Percentiles rank a stretch among this genome's conserved stretches.
phyloP scores from a whole-genome alignment of 495 filamentous ascomycete species.

The Tuber microsphaerosporum region DNA sequence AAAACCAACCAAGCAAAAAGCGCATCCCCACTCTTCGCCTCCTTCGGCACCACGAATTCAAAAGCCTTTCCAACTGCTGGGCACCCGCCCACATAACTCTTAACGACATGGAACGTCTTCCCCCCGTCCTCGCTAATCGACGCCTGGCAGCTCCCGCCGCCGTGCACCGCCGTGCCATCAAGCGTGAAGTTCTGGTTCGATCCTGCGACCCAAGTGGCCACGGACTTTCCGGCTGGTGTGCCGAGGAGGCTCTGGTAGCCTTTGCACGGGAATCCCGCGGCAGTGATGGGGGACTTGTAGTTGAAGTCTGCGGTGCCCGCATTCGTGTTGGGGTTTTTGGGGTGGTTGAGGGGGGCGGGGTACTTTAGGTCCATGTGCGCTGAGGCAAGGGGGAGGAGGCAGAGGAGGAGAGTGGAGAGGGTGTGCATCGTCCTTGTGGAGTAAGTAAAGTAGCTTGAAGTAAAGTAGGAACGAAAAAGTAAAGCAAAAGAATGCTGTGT shows the following conservation, averaged over 20 bases:
- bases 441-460: background rate
- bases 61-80: conserved; percentile 48
- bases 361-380: conserved; percentile 57
- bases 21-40: conserved; percentile 36
- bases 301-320: conserved; percentile 51
- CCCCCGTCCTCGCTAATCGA: conserved; percentile 59
- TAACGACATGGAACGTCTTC: conserved; percentile 57
- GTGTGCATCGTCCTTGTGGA: conserved; percentile 29
- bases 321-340: conserved; percentile 49
- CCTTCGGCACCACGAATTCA: conserved; percentile 58
- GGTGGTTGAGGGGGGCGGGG: conserved; percentile 53
- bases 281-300: conserved; percentile 50
- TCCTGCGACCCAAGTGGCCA: conserved; percentile 53
- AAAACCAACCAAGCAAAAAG: conserved; percentile 33
- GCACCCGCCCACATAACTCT: conserved; percentile 59
- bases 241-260: conserved; percentile 54
- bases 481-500: background rate
- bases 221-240: conserved; percentile 46
- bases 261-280: conserved; percentile 60
- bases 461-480: background rate
- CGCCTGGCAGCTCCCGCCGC: conserved; percentile 61
- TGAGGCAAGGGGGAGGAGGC: conserved; percentile 42
- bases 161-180: conserved; percentile 53
- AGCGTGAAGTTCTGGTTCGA: conserved; percentile 54
- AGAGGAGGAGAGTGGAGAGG: conserved; percentile 41